Conservation (phyloP, 352 stramenopile genomes). For the Pythium dissimile region DNA sequence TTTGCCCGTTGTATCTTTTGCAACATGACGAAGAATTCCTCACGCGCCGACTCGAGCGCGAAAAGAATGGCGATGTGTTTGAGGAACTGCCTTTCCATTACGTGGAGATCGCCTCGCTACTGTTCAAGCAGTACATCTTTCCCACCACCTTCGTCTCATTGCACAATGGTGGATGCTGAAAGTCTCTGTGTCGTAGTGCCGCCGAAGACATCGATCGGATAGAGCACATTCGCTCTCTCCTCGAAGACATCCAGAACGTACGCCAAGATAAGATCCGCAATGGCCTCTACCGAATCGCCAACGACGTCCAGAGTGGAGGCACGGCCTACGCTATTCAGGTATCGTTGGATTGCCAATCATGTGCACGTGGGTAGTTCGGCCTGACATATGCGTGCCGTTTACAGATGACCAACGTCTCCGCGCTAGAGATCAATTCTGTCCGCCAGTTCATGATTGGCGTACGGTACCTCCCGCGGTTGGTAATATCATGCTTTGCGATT, state of each 20-base stretch:
- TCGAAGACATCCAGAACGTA: slow-evolving; percentile 89
- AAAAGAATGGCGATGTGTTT: slow-evolving; percentile 73
- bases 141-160: background rate
- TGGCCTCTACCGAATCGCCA: slow-evolving; percentile 79
- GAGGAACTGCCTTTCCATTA: slow-evolving; percentile 87
- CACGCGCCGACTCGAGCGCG: slow-evolving; percentile 49
- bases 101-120: slow-evolving; percentile 74
- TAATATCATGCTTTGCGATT: background rate
- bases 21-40: slow-evolving; percentile 51
- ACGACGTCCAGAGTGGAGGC: slow-evolving; percentile 67
- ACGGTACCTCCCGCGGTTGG: slow-evolving; percentile 7
- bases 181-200: slow-evolving; percentile 39
- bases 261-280: slow-evolving; percentile 88
- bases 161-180: background rate
- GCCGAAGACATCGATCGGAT: slow-evolving; percentile 81
- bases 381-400: background rate
- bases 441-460: slow-evolving; percentile 86
- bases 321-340: slow-evolving; percentile 74
- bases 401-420: slow-evolving; percentile 87
- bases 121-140: slow-evolving; percentile 74
- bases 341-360: too few relatives aligned
- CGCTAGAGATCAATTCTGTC: slow-evolving; percentile 85
- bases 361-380: background rate
- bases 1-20: slow-evolving; percentile 3
- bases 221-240: slow-evolving; percentile 72